These are phyloP conservation scores for Syncephalastrum sp. DNA, from an alignment of 371 early-diverging fungal species.

Conservation along the genomic window DNA sequence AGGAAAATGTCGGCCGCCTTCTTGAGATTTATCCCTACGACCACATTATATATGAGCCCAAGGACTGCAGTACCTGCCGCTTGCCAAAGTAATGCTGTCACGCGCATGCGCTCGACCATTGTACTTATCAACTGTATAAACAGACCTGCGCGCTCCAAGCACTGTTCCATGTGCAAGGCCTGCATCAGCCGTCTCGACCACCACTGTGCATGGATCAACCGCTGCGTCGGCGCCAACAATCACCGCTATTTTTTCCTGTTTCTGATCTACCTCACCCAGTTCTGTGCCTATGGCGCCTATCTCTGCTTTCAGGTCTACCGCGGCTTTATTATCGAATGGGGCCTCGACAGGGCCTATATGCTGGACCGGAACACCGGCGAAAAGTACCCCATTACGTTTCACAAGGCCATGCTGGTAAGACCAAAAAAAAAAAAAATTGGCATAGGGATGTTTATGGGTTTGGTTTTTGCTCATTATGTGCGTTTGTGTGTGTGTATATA, in stretches of 20 bases:
- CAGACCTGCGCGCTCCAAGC: conserved; percentile 77
- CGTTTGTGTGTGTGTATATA: neutral
- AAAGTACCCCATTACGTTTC: conserved; percentile 30
- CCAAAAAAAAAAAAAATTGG: no score
- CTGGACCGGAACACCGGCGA: conserved; percentile 34
- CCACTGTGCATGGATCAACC: conserved; percentile 80
- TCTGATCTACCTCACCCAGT: conserved; percentile 54
- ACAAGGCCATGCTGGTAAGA: conserved; percentile 47
- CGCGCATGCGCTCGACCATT: no score
- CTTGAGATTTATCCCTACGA: conserved; percentile 62
- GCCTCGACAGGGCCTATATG: conserved; percentile 42
- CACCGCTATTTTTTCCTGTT: conserved; percentile 72
- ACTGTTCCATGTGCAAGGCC: conserved; percentile 71
- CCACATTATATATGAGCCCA: conserved; percentile 59
- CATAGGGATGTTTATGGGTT: no score
- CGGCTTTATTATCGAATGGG: conserved; percentile 53
- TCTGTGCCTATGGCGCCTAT: conserved; percentile 68
- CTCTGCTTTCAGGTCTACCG: conserved; percentile 57
- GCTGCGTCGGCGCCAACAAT: conserved; percentile 74
- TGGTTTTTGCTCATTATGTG: neutral
- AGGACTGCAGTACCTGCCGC: conserved; percentile 66
- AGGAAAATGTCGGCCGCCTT: conserved; percentile 52
- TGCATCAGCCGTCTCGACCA: conserved; percentile 74
- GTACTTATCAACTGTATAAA: conserved; percentile 1
- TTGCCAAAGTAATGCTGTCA: conserved; percentile 52